These are phyloP conservation scores for barrel medic (Medicago truncatula) DNA, from an alignment of 306 rosid genomes.

Conservation along the genomic window DNA sequence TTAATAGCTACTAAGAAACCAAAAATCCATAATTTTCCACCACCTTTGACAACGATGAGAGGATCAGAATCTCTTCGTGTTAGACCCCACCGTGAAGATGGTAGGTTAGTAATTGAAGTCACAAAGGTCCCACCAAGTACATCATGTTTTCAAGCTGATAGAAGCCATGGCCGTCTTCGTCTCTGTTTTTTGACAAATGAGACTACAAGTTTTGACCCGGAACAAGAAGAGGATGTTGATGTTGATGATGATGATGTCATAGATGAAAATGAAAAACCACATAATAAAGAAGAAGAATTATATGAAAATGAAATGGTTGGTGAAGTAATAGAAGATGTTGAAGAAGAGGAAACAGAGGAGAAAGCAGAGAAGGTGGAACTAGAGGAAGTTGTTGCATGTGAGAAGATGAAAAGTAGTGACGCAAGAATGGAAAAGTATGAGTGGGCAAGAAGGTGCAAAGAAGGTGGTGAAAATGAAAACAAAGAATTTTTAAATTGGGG, in stretches of 20 bases:
- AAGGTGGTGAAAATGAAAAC: conserved; percentile 58
- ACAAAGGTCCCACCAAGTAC: conserved; percentile 55
- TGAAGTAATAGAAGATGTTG: background rate
- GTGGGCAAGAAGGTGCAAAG: conserved; percentile 65
- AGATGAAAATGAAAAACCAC: conserved; percentile 21
- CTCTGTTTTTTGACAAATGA: conserved; percentile 53
- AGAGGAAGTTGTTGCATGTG: conserved; percentile 47
- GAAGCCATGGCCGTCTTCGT: conserved; percentile 90
- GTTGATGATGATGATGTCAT: conserved; percentile 18
- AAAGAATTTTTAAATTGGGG: conserved; percentile 58
- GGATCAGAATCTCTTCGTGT: conserved; percentile 65
- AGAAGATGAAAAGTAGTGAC: conserved; percentile 2
- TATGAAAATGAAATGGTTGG: conserved; percentile 40
- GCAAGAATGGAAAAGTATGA: conserved; percentile 55
- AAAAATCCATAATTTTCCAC: conserved; percentile 62
- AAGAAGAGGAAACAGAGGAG: conserved; percentile 20
- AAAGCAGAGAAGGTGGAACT: conserved; percentile 6
- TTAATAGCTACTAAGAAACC: conserved; percentile 45
- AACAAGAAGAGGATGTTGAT: background rate
- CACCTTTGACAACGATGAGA: conserved; percentile 91
- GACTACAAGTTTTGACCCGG: conserved; percentile 48
- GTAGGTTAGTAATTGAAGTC: conserved; percentile 71
- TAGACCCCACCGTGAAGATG: conserved; percentile 78
- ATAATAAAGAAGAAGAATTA: conserved; percentile 34
- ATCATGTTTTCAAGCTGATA: conserved; percentile 64